These are phyloP conservation scores for Luzula sylvatica DNA, from an alignment of 176 grass and related monocot species.

Conservation along the genomic window DNA sequence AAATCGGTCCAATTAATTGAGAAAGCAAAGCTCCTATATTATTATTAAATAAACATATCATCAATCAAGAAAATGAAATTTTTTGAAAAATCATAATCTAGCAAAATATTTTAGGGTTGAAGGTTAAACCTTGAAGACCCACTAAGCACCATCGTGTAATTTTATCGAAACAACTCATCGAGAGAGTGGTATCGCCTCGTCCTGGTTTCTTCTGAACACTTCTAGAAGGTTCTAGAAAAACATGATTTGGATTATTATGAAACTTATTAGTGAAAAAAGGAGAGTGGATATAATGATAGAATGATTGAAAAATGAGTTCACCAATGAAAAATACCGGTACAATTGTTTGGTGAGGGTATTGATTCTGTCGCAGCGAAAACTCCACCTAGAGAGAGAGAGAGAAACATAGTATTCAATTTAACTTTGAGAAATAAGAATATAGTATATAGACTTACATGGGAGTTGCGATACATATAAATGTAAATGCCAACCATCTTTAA, in stretches of 20 bases:
- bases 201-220: conserved; percentile 71
- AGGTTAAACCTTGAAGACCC: conserved; percentile 62
- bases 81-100: background rate
- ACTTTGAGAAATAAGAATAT: background rate
- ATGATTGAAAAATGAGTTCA: background rate
- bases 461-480: conserved; percentile 69
- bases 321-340: conserved; percentile 12
- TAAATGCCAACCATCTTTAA: conserved; percentile 42
- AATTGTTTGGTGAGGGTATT: no score
- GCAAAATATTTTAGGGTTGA: no score
- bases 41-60: background rate
- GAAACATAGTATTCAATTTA: background rate
- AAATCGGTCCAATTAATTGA: conserved; percentile 69
- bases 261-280: background rate
- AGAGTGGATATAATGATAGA: background rate
- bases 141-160: conserved; percentile 66
- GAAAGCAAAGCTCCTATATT: conserved; percentile 54
- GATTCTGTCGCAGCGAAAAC: background rate
- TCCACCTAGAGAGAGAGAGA: conserved; percentile 7
- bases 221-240: conserved; percentile 18
- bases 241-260: background rate
- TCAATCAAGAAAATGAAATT: background rate
- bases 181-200: conserved; percentile 66
- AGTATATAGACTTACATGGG: conserved; percentile 33
- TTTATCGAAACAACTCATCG: conserved; percentile 86